Percentiles rank a stretch among this genome's conserved stretches.
Evolutionary conservation across 192 early-diverging fungal genomes (phyloP).

Genomic region (Lunasporangiospora selenospora): DNA sequence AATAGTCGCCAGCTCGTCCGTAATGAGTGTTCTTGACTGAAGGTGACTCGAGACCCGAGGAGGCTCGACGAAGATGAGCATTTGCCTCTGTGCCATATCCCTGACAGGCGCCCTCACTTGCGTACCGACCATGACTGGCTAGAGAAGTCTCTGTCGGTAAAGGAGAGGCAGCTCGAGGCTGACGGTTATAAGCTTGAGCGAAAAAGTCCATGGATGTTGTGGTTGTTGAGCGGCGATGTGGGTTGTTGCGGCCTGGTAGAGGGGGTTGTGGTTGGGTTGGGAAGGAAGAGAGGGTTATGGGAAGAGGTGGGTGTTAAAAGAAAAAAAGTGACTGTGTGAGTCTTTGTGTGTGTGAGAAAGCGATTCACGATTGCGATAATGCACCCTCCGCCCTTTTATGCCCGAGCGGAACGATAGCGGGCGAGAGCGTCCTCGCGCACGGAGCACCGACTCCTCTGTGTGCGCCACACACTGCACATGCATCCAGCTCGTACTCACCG

Average conservation of each 20-base stretch:
- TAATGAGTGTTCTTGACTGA: constrained; percentile 10
- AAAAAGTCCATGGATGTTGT: constrained; percentile 31
- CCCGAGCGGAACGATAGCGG: too few relatives aligned
- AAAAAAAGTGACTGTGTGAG: too few relatives aligned
- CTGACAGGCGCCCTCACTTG: neutral
- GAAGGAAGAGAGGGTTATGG: neutral
- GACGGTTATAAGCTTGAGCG: constrained; percentile 23
- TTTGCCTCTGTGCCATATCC: constrained; percentile 43
- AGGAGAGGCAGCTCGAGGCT: neutral
- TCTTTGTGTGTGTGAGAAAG: too few relatives aligned
- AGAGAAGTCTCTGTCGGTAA: too few relatives aligned
- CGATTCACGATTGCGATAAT: too few relatives aligned
- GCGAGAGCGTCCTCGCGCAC: too few relatives aligned
- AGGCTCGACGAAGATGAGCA: constrained; percentile 37
- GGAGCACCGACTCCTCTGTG: too few relatives aligned
- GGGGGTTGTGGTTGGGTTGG: neutral
- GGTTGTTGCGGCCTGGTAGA: neutral
- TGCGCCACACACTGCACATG: too few relatives aligned
- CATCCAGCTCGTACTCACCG: too few relatives aligned
- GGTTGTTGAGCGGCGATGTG: neutral
- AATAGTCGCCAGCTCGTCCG: neutral
- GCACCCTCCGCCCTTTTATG: too few relatives aligned
- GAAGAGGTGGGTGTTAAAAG: neutral
- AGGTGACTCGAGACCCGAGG: constrained; percentile 33
- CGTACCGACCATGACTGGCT: too few relatives aligned